Evolutionary conservation across 768 basidiomycete species (phyloP).

Genomic region (Fomitopsis serialis): DNA sequence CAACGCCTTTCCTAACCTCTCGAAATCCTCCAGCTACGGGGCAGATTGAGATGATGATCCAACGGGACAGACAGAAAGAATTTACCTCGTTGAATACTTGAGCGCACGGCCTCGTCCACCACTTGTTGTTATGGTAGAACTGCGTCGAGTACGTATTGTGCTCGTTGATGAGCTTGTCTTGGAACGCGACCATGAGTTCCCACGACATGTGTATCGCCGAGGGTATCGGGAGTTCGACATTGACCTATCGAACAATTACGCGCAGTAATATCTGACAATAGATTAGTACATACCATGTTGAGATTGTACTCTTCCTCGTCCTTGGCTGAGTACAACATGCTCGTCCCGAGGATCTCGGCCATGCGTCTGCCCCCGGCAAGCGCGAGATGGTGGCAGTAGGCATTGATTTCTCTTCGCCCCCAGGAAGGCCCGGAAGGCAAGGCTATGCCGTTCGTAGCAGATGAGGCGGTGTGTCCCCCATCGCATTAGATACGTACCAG

Average conservation of each 20-base stretch:
- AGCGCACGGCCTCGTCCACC: conserved; percentile 28
- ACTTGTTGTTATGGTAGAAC: conserved; percentile 24
- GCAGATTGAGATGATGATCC: too few relatives aligned
- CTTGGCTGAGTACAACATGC: conserved; percentile 50
- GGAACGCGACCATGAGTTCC: conserved; percentile 5
- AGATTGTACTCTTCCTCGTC: conserved; percentile 43
- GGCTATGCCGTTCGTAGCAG: conserved; percentile 32
- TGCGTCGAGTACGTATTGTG: conserved; percentile 22
- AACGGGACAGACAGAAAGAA: not conserved
- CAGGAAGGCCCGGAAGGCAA: conserved; percentile 63
- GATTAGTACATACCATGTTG: conserved; percentile 53
- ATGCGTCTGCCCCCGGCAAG: conserved; percentile 56
- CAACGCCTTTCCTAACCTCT: conserved; percentile 20
- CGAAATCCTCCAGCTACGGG: conserved; percentile 22
- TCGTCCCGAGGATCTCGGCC: conserved; percentile 54
- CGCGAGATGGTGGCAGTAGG: conserved; percentile 65
- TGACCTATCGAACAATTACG: conserved; percentile 28
- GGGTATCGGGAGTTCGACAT: conserved; percentile 32
- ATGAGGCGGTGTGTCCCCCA: too few relatives aligned
- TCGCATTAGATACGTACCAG: too few relatives aligned
- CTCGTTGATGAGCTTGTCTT: conserved; percentile 18
- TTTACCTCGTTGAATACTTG: conserved; percentile 31
- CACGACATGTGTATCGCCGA: not conserved
- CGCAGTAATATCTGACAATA: conserved; percentile 1
- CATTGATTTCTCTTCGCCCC: conserved; percentile 68